These are phyloP conservation scores for Panicum miliaceum DNA, from an alignment of 176 grass and related monocot genomes.

Conservation along the genomic window DNA sequence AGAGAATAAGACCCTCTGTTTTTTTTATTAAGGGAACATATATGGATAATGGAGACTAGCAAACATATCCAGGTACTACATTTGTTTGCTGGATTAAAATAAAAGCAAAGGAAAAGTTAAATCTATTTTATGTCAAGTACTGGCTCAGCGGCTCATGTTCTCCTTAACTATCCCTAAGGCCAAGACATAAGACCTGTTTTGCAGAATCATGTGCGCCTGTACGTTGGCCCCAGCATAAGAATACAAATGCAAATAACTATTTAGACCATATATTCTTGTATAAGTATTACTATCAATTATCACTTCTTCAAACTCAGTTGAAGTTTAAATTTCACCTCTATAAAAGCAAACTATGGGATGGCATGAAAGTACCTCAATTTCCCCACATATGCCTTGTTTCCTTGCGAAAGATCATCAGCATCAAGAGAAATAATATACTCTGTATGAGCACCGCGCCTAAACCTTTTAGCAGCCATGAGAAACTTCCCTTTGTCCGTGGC, in stretches of 20 bases:
- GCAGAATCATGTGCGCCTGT: too few species aligned
- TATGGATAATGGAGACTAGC: background rate
- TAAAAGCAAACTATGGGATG: background rate
- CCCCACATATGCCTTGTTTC: slow-evolving; percentile 64
- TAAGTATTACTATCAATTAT: background rate
- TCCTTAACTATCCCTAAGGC: too few species aligned
- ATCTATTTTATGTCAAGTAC: background rate
- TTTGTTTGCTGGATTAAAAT: slow-evolving; percentile 1
- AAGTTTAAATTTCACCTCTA: background rate
- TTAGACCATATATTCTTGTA: background rate
- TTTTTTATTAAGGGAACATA: background rate
- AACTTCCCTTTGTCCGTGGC: slow-evolving; percentile 63
- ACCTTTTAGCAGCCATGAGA: slow-evolving; percentile 62
- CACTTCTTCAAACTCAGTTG: background rate
- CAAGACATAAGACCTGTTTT: too few species aligned
- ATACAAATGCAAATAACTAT: background rate
- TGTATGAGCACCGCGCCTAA: slow-evolving; percentile 45
- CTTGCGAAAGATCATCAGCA: slow-evolving; percentile 59
- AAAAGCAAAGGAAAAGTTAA: background rate
- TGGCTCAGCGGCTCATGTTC: background rate
- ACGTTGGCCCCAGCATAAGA: background rate
- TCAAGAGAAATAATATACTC: slow-evolving; percentile 73
- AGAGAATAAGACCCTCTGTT: background rate
- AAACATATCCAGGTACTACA: background rate
- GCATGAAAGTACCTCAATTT: slow-evolving; percentile 55